Evolutionary conservation across 1,284 basidiomycete species (phyloP).

Genomic region (Heterobasidion occidentale): DNA sequence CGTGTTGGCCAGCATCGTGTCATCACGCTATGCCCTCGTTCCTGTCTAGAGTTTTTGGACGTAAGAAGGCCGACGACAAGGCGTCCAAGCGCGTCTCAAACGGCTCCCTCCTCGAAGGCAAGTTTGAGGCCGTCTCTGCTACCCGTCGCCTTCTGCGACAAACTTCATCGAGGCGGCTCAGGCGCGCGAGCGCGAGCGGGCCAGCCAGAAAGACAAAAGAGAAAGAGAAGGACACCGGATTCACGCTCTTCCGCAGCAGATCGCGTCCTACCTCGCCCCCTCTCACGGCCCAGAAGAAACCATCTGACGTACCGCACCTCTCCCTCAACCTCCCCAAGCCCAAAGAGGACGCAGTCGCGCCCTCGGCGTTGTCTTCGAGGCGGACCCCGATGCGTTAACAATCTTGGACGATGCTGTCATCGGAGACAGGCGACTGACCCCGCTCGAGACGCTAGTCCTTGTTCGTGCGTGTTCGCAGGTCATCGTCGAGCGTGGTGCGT

Average conservation of each 20-base stretch:
- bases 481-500: slow-evolving; percentile 53
- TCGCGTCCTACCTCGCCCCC: slow-evolving; percentile 27
- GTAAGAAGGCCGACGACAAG: slow-evolving; percentile 57
- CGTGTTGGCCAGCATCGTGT: not conserved
- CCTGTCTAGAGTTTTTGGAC: slow-evolving; percentile 68
- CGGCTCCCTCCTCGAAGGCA: slow-evolving; percentile 56
- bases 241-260: slow-evolving; percentile 43
- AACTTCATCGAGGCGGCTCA: slow-evolving; percentile 20
- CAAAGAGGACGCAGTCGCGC: slow-evolving; percentile 40
- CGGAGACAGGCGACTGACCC: slow-evolving; percentile 46
- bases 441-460: slow-evolving; percentile 50
- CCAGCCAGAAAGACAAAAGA: slow-evolving; percentile 18
- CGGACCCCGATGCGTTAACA: slow-evolving; percentile 37
- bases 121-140: slow-evolving; percentile 61
- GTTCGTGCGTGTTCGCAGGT: slow-evolving; percentile 57
- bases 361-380: slow-evolving; percentile 51
- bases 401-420: slow-evolving; percentile 45
- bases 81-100: slow-evolving; percentile 27
- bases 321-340: slow-evolving; percentile 50
- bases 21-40: slow-evolving; percentile 55
- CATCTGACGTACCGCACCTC: slow-evolving; percentile 37
- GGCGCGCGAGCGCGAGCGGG: slow-evolving; percentile 9
- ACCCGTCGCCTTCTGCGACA: slow-evolving; percentile 40
- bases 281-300: slow-evolving; percentile 21
- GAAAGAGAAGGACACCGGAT: slow-evolving; percentile 30